Base-by-base conservation (phyloP, 306 rosid species). In the Begonia peltatifolia region DNA sequence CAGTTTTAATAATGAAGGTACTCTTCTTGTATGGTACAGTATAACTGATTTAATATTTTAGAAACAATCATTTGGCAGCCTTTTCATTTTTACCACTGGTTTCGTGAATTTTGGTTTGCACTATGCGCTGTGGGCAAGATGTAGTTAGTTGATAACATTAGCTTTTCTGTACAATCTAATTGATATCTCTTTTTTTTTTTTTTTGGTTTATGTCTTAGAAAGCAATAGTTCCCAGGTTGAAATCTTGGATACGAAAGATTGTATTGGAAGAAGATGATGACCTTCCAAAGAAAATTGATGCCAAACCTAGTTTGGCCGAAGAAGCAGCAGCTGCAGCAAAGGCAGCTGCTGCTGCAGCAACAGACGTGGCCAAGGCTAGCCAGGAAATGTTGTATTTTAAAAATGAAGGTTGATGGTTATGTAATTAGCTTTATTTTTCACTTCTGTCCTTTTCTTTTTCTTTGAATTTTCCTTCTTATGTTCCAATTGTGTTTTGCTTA, bases 341-440 rank as follows among this genome's bases (percentile, higher is more conserved):
- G 71, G 78, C 94, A 47, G 94, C 96, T 46, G 88, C 94, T 41
- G 96, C 84, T 25, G 96, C 96, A 20, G 95, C 96, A 53, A 64
- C 84, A 42, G 93, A 81, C 75, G 87, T 84, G 68, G 96, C 93
- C 43, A 81, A 73, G 75, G 79, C 75, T 15, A 88, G 78, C 77
- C 86, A 75, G 63, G 87, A 77, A 59, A 73, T 88, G 69, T 60
- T 82, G 70, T 70, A 61, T 62, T 82, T 93, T 57, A 84, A 68
- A 75, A 73, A 60, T 30, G 93, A 77, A 77, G 96, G 96, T 84
- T 62, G 20, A 79, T 13, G 20, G 1, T 56, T 11, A 48, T 10
- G 10, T 30, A 14, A 4, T 16, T 56, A 13, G 11, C 22, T 38
- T 22, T 12, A 12, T 16, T 53, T 30, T 42, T 53, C 1, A 55